Conservation (phyloP, 768 basidiomycete genomes). For the Collybiopsis luxurians region DNA sequence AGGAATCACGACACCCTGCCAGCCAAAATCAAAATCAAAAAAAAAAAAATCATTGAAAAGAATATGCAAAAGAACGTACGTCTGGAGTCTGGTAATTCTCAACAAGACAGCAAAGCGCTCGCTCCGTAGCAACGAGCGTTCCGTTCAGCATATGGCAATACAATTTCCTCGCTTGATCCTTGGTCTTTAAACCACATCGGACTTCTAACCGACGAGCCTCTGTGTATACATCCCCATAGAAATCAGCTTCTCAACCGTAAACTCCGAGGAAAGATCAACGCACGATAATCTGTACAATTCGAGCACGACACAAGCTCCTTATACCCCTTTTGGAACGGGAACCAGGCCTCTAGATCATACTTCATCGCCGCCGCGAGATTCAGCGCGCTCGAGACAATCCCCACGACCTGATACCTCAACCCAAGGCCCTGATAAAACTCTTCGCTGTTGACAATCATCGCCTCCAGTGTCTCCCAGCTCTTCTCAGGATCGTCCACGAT, state of each 20-base stretch:
- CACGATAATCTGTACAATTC: constrained; percentile 99
- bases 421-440: constrained; percentile 96
- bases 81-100: constrained; percentile 98
- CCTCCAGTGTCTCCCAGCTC: constrained; percentile 92
- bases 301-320: constrained; percentile 98
- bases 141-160: constrained; percentile 99
- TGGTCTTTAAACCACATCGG: constrained; percentile 86
- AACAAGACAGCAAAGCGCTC: constrained; percentile 94
- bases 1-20: constrained; percentile 64
- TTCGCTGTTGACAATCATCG: constrained; percentile 87
- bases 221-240: constrained; percentile 27
- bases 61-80: constrained; percentile 41
- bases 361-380: constrained; percentile 98
- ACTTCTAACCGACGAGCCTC: constrained; percentile 94
- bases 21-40: background rate
- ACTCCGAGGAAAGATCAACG: constrained; percentile 24
- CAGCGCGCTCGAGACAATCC: constrained; percentile 93
- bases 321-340: constrained; percentile 94
- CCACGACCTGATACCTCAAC: constrained; percentile 88
- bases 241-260: constrained; percentile 1
- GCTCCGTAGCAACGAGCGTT: constrained; percentile 95
- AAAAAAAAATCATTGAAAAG: constrained; percentile 4
- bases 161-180: constrained; percentile 86
- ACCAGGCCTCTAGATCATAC: constrained; percentile 98
- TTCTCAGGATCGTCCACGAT: constrained; percentile 92